Evolutionary conservation across 2,329 filamentous ascomycete species (phyloP), one percentile per base, ranked within the genome.

Genomic region (Curvularia lunata): DNA sequence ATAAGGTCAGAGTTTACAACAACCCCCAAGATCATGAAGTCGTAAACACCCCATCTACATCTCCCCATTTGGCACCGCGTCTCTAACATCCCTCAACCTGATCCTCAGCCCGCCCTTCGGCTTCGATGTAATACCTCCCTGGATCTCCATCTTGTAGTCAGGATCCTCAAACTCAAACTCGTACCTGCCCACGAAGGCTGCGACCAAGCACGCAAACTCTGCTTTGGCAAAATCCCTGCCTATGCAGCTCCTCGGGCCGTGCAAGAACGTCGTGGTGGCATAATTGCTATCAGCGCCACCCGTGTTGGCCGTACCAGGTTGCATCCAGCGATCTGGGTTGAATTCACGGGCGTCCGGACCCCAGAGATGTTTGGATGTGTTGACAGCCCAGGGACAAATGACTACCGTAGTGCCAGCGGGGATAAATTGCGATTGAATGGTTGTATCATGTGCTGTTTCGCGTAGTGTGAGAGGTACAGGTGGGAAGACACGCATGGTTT

Each of bases 191-290:
- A 94, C 84, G 83, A 90, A 87, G 8, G 86, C 84, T 21, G 92
- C 92, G 46, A 97, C 73, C 61, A 97, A 78, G 71, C 90, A 94
- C 8, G 91, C 91, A 76, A 97, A 91, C 80, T 97, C 94, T 0
- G 89, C 86, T 72, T 87, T 89, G 0, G 93, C 90, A 77, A 97
- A 97, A 2, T 82, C 82, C 75, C 88, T 85, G 0, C 92, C 93
- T 66, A 97, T 97, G 72, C 93, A 97, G 70, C 88, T 90, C 52
- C 92, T 81, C 1, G 92, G 92, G 0, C 93, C 93, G 73, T 96
- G 91, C 57, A 97, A 75, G 77, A 97, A 97, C 0, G 91, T 94
- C 77, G 94, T 73, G 68, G 90, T 88, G 0, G 88, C 85, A 73
- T 89, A 96, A 75, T 94, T 95, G 64, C 84, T 91, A 16, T 83